Evolutionary conservation across 805 yeast species (phyloP).

Genomic region (Komagataella kurtzmanii): DNA sequence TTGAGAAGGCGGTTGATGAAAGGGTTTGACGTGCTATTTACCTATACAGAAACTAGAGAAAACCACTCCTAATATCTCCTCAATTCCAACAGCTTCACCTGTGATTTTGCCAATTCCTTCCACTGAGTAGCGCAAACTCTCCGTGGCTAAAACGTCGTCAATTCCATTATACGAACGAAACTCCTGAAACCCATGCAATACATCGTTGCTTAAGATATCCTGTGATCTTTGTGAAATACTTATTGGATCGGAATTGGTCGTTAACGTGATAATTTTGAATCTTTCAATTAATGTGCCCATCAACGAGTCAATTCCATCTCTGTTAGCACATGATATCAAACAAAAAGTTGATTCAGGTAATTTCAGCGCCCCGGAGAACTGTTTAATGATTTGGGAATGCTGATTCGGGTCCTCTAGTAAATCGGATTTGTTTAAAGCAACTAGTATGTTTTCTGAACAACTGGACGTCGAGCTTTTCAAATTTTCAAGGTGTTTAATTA

Average conservation of each 20-base stretch:
- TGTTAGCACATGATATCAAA: slow-evolving; percentile 47
- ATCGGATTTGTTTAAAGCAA: slow-evolving; percentile 52
- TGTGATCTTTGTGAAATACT: slow-evolving; percentile 62
- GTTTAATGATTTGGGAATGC: slow-evolving; percentile 6
- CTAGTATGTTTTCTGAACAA: slow-evolving; percentile 15
- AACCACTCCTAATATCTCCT: slow-evolving; percentile 83
- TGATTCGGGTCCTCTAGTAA: slow-evolving; percentile 15
- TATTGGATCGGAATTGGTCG: slow-evolving; percentile 49
- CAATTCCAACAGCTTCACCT: slow-evolving; percentile 79
- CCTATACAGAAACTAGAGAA: slow-evolving; percentile 93
- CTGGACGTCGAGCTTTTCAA: slow-evolving; percentile 11
- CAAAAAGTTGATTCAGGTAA: slow-evolving; percentile 12
- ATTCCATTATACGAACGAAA: slow-evolving; percentile 34
- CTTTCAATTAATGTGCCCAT: slow-evolving; percentile 22
- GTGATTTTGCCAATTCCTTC: slow-evolving; percentile 89
- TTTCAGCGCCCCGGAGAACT: slow-evolving; percentile 16
- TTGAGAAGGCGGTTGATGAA: background rate
- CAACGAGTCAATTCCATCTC: slow-evolving; percentile 41
- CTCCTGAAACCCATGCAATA: slow-evolving; percentile 59
- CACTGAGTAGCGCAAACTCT: slow-evolving; percentile 57
- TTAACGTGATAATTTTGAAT: slow-evolving; percentile 36
- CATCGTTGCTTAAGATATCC: slow-evolving; percentile 66
- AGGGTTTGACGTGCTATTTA: slow-evolving; percentile 30
- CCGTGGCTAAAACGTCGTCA: slow-evolving; percentile 71
- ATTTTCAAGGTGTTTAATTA: slow-evolving; percentile 22